A percentile compares a stretch with the other conserved stretches of the same genome.
Evolutionary conservation across 768 basidiomycete genomes (phyloP).

Genomic region (Leccinum sublutescens): DNA sequence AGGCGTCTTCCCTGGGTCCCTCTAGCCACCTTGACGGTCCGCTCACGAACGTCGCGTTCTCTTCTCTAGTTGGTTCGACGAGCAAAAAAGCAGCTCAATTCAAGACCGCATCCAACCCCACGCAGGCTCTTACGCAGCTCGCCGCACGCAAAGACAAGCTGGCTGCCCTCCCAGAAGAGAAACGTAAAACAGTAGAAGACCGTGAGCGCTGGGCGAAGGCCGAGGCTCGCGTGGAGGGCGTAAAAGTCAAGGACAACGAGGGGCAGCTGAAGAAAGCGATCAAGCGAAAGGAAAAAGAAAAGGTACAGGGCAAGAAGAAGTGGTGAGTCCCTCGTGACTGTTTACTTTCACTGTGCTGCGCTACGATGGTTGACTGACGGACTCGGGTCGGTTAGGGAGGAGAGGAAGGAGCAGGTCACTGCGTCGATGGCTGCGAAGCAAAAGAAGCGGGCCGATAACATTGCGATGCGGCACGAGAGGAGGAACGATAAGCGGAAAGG

Average conservation of each 20-base stretch:
- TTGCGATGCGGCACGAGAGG: conserved; percentile 80
- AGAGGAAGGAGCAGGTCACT: conserved; percentile 76
- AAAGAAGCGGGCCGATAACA: conserved; percentile 90
- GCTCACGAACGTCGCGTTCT: conserved; percentile 71
- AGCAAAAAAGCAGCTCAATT: conserved; percentile 50
- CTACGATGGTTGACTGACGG: not conserved
- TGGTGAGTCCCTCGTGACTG: conserved; percentile 54
- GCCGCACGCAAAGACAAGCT: conserved; percentile 75
- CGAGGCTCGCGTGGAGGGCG: conserved; percentile 81
- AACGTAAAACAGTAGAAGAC: conserved; percentile 76
- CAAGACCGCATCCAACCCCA: conserved; percentile 76
- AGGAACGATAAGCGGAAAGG: conserved; percentile 59
- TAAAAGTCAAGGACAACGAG: conserved; percentile 90
- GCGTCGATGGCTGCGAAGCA: conserved; percentile 80
- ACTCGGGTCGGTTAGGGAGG: conserved; percentile 55
- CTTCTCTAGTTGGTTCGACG: conserved; percentile 51
- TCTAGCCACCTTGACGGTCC: conserved; percentile 38
- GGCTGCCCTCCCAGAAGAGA: conserved; percentile 75
- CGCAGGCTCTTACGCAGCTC: conserved; percentile 82
- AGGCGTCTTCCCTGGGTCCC: conserved; percentile 29
- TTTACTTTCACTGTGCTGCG: not conserved
- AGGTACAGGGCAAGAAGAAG: conserved; percentile 75
- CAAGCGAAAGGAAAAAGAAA: conserved; percentile 91
- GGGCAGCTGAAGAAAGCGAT: conserved; percentile 83
- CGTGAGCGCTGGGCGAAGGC: conserved; percentile 90